phyloP scores from a whole-genome alignment of 345 rosid genomes.

The Bruguiera sexangula region DNA sequence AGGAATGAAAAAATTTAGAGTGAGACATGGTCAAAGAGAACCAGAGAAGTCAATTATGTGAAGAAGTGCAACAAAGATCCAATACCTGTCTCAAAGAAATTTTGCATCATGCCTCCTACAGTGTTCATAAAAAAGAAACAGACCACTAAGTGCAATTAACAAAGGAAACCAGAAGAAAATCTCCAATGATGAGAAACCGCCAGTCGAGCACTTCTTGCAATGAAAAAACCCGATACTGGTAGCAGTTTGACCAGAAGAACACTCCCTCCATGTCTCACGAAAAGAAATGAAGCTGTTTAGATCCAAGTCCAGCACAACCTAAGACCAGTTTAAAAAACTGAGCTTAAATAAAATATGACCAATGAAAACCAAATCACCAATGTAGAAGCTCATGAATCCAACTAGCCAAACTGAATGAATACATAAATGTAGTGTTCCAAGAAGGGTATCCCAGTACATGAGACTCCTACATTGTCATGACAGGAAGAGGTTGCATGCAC shows the following conservation, averaged over 20 bases:
- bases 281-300: constrained; percentile 33
- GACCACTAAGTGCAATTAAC: constrained; percentile 83
- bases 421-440: too few relatives aligned
- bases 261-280: constrained; percentile 69
- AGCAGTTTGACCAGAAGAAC: constrained; percentile 56
- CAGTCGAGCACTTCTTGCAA: constrained; percentile 88
- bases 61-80: constrained; percentile 43
- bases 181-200: constrained; percentile 71
- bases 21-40: not conserved
- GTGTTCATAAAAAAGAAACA: constrained; percentile 39
- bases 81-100: constrained; percentile 50
- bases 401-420: not conserved
- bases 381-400: not conserved
- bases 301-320: constrained; percentile 56
- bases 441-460: too few relatives aligned
- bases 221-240: constrained; percentile 53
- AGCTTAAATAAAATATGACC: not conserved
- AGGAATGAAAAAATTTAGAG: not conserved
- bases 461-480: too few relatives aligned
- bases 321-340: constrained; percentile 12
- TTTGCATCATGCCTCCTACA: constrained; percentile 60
- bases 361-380: not conserved
- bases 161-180: constrained; percentile 73
- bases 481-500: too few relatives aligned
- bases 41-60: constrained; percentile 32